These are phyloP conservation scores for Uronychia binucleata DNA, from an alignment of 73 alveolate genomes.

Conservation along the genomic window DNA sequence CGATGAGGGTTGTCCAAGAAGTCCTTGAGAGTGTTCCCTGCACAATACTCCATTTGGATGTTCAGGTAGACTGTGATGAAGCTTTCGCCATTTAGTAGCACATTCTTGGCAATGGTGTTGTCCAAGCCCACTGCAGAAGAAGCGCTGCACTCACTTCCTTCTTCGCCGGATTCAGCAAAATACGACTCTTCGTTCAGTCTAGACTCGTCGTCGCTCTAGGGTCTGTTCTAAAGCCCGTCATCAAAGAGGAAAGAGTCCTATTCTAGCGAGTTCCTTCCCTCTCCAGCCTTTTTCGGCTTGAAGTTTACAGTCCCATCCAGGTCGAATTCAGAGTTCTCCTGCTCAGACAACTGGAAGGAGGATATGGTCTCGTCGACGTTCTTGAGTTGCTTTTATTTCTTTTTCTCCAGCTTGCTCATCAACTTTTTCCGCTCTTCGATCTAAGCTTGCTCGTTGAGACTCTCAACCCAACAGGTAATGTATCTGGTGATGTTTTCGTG, in stretches of 20 bases:
- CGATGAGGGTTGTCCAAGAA: conserved; percentile 57
- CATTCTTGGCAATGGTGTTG: background rate
- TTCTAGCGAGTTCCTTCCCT: too few species aligned
- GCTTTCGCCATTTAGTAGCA: background rate
- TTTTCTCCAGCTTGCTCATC: background rate
- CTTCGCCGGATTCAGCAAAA: background rate
- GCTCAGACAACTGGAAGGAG: too few species aligned
- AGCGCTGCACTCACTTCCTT: background rate
- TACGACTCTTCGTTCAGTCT: too few species aligned
- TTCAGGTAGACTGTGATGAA: conserved; percentile 66
- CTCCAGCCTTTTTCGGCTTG: too few species aligned
- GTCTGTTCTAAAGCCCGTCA: too few species aligned
- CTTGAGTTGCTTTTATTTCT: too few species aligned
- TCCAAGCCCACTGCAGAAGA: background rate
- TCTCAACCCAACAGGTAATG: conserved; percentile 84
- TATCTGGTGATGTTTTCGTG: conserved; percentile 76
- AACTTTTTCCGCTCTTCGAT: background rate
- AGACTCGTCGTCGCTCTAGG: too few species aligned
- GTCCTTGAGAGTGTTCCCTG: conserved; percentile 76
- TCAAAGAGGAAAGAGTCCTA: background rate
- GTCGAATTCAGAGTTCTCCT: background rate
- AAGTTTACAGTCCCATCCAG: background rate
- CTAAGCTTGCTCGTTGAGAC: background rate
- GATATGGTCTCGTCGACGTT: too few species aligned
- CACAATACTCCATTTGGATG: conserved; percentile 92